Conservation (phyloP, 345 rosid species). For the Melaleuca quinquenervia region DNA sequence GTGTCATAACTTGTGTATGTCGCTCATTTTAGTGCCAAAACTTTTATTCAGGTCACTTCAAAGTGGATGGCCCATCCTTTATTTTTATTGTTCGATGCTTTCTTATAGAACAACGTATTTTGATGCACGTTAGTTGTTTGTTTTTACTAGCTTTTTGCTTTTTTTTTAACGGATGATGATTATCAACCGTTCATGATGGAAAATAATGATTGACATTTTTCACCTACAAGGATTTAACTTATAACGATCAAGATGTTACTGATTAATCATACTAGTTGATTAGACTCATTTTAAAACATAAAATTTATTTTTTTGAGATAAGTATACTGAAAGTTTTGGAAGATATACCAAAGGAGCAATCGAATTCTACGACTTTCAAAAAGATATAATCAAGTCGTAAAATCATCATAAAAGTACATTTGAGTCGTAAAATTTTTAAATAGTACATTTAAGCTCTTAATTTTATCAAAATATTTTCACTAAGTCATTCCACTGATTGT, state of each 20-base stretch:
- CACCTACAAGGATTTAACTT: not conserved
- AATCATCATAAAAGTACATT: too few relatives aligned
- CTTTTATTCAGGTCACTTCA: too few relatives aligned
- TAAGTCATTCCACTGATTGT: too few relatives aligned
- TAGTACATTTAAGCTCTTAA: too few relatives aligned
- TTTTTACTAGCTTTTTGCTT: not conserved
- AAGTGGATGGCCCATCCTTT: not conserved
- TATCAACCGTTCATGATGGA: not conserved
- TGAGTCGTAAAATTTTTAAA: too few relatives aligned
- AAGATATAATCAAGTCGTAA: too few relatives aligned
- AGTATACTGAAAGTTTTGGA: not conserved
- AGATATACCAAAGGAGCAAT: too few relatives aligned
- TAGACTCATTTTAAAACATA: not conserved
- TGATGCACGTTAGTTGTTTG: not conserved
- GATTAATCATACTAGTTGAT: not conserved
- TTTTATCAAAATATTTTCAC: too few relatives aligned
- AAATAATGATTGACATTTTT: not conserved
- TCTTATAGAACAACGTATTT: not conserved
- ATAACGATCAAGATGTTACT: not conserved
- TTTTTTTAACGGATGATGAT: not conserved
- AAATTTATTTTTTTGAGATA: not conserved
- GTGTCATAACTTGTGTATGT: too few relatives aligned
- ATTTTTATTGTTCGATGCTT: not conserved
- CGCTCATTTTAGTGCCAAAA: too few relatives aligned
- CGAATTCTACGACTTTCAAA: too few relatives aligned